Evolutionary conservation across 176 grass and related monocot species (phyloP).

Genomic region (Oryza brachyantha): DNA sequence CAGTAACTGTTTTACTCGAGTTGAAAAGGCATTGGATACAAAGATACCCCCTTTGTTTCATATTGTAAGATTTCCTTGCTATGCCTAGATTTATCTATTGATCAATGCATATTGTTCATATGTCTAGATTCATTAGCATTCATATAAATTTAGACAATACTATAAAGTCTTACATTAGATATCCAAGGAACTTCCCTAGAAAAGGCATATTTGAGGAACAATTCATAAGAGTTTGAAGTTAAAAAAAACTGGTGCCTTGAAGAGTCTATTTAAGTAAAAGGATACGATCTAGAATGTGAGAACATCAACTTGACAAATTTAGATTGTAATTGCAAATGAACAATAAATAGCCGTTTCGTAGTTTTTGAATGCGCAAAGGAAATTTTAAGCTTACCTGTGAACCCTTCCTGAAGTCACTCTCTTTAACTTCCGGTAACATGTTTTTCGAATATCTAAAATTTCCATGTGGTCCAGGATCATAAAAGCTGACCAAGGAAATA

Average conservation of each 20-base stretch:
- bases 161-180: too few relatives aligned
- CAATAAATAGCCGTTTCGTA: neutral
- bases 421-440: slow-evolving; percentile 83
- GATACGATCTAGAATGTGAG: neutral
- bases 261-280: neutral
- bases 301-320: neutral
- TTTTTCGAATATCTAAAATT: slow-evolving; percentile 87
- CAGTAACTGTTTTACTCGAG: neutral
- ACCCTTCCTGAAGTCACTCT: slow-evolving; percentile 85
- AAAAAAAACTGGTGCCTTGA: neutral
- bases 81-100: too few relatives aligned
- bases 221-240: neutral
- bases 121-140: too few relatives aligned
- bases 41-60: too few relatives aligned
- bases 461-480: slow-evolving; percentile 96
- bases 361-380: neutral
- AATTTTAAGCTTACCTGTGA: slow-evolving; percentile 67
- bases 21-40: neutral
- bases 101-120: too few relatives aligned
- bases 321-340: neutral
- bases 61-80: too few relatives aligned
- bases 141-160: too few relatives aligned
- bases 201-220: neutral
- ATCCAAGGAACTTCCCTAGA: too few relatives aligned
- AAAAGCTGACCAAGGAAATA: slow-evolving; percentile 54